Percentiles rank a stretch among this genome's conserved stretches.
Evolutionary conservation across 768 basidiomycete species (phyloP).

Genomic region (Xanthoconium purpureum): DNA sequence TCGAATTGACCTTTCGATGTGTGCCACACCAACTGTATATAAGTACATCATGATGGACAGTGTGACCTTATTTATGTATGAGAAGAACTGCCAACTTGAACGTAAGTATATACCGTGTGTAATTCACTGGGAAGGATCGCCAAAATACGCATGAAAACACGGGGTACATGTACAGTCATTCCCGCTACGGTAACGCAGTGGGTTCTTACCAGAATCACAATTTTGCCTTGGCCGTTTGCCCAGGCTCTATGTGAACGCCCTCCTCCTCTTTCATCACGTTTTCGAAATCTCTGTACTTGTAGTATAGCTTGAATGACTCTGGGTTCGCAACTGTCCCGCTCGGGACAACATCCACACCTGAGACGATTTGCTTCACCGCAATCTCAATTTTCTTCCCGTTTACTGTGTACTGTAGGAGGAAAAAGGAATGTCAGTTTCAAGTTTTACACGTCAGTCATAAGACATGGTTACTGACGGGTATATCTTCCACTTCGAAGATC

Average conservation of each 20-base stretch:
- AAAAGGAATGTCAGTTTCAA: not conserved
- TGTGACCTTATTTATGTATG: too few species aligned
- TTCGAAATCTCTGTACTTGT: slow-evolving; percentile 58
- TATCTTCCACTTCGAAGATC: slow-evolving; percentile 61
- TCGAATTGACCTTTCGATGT: too few species aligned
- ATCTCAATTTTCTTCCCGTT: slow-evolving; percentile 81
- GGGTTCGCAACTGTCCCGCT: slow-evolving; percentile 78
- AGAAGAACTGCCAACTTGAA: too few species aligned
- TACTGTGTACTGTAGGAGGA: slow-evolving; percentile 56
- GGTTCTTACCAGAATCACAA: slow-evolving; percentile 2
- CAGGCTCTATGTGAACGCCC: not conserved
- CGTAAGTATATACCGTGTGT: too few species aligned
- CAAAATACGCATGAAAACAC: too few species aligned
- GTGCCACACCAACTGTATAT: too few species aligned
- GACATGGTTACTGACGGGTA: slow-evolving; percentile 51
- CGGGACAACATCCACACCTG: slow-evolving; percentile 59
- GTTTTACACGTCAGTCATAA: not conserved
- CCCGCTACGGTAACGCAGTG: too few species aligned
- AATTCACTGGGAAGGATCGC: too few species aligned
- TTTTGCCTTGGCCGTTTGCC: slow-evolving; percentile 3
- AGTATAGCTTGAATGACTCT: slow-evolving; percentile 60
- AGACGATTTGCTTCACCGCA: slow-evolving; percentile 73
- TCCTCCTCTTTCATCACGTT: slow-evolving; percentile 18
- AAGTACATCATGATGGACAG: too few species aligned
- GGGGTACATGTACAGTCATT: too few species aligned